These are phyloP conservation scores for Acarospora socialis DNA, from an alignment of 2,329 filamentous ascomycete genomes.

Conservation along the genomic window DNA sequence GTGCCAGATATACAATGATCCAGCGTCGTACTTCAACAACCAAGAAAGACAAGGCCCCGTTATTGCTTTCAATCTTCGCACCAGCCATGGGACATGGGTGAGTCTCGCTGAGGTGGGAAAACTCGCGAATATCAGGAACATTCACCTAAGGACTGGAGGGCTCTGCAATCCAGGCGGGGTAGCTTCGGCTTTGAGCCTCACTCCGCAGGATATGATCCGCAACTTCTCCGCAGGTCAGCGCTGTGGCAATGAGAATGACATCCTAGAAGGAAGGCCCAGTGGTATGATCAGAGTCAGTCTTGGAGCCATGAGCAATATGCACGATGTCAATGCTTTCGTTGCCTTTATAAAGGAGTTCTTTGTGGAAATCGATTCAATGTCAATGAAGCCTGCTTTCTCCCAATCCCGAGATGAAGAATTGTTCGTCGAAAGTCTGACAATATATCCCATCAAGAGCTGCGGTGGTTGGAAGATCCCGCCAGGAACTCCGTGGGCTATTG, in stretches of 20 bases:
- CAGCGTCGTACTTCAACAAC: conserved; percentile 28
- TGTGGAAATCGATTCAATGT: no score
- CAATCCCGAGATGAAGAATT: no score
- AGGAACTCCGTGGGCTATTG: conserved; percentile 57
- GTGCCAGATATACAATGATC: conserved; percentile 49
- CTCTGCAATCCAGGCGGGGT: conserved; percentile 87
- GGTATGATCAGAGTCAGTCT: conserved; percentile 76
- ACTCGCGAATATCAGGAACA: conserved; percentile 58
- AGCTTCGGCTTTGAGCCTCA: conserved; percentile 55
- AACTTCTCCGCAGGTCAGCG: conserved; percentile 77
- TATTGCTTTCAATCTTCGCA: conserved; percentile 69
- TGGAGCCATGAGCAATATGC: conserved; percentile 72
- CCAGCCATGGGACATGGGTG: conserved; percentile 56
- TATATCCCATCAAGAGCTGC: conserved; percentile 94
- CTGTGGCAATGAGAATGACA: conserved; percentile 70
- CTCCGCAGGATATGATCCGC: conserved; percentile 65
- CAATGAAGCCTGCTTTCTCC: no score
- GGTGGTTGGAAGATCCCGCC: conserved; percentile 58
- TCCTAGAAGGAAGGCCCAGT: conserved; percentile 72
- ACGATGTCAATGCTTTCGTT: conserved; percentile 60
- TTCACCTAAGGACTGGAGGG: conserved; percentile 77
- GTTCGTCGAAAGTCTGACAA: conserved; percentile 48
- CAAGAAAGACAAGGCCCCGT: conserved; percentile 51
- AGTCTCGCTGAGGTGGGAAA: conserved; percentile 80
- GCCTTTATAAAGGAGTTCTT: conserved; percentile 31